Percentiles rank a stretch among this genome's conserved stretches.
phyloP scores from a whole-genome alignment of 305 asterid species.

The Euphrasia arctica region DNA sequence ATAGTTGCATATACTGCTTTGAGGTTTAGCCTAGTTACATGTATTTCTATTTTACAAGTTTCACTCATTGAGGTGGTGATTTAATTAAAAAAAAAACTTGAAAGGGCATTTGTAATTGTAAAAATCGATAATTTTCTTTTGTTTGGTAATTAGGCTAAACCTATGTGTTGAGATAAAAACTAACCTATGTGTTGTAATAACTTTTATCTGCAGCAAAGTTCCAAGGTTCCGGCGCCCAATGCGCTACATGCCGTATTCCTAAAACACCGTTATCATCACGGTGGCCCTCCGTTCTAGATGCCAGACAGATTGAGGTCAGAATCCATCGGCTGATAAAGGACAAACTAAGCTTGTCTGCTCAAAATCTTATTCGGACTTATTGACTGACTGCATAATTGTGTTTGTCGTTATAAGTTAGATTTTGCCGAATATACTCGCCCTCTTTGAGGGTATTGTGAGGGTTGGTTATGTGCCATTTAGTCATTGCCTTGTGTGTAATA shows the following conservation, averaged over 20 bases:
- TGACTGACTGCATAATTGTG: neutral
- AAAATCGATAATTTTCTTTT: neutral
- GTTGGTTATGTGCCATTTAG: constrained; percentile 1
- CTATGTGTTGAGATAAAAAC: neutral
- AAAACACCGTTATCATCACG: constrained; percentile 12
- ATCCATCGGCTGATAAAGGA: constrained; percentile 1
- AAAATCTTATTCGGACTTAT: constrained; percentile 9
- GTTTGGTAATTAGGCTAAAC: neutral
- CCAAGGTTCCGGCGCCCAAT: constrained; percentile 63
- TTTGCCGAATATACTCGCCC: constrained; percentile 6
- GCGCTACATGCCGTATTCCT: constrained; percentile 60
- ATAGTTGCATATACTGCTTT: neutral
- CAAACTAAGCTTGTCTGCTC: neutral
- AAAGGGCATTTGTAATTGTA: neutral
- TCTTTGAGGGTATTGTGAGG: neutral
- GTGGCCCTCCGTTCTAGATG: constrained; percentile 9
- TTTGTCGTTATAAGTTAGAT: constrained; percentile 6
- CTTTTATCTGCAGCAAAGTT: constrained; percentile 41
- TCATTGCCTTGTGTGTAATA: constrained; percentile 9
- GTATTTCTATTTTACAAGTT: neutral
- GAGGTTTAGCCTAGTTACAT: neutral
- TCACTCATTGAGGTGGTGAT: neutral
- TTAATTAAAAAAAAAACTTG: neutral
- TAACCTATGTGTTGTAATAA: constrained; percentile 1
- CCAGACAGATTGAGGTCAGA: neutral